Conservation (phyloP, 768 basidiomycete species). For the Floccularia luteovirens region DNA sequence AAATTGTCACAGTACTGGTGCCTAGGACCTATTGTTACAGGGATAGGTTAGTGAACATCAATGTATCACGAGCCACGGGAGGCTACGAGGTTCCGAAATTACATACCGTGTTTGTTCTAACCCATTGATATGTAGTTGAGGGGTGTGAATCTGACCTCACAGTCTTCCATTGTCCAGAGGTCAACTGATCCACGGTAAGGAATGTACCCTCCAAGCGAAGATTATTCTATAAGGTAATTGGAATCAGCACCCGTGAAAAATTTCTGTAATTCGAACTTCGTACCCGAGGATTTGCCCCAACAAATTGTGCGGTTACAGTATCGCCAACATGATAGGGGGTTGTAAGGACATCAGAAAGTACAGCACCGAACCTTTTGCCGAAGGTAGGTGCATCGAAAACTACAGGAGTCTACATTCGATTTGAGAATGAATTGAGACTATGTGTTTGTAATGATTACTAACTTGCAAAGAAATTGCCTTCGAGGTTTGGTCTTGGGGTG, state of each 20-base stretch:
- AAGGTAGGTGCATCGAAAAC: slow-evolving; percentile 51
- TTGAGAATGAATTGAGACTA: background rate
- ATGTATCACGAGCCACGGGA: slow-evolving; percentile 2
- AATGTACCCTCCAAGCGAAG: slow-evolving; percentile 68
- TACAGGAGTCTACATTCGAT: slow-evolving; percentile 41
- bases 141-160: slow-evolving; percentile 75
- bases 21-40: slow-evolving; percentile 50
- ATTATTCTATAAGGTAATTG: slow-evolving; percentile 48
- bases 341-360: slow-evolving; percentile 45
- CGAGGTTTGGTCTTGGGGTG: slow-evolving; percentile 56
- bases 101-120: slow-evolving; percentile 44
- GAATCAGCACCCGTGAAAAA: slow-evolving; percentile 1
- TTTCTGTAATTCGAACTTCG: slow-evolving; percentile 13
- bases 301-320: slow-evolving; percentile 55
- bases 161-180: slow-evolving; percentile 41
- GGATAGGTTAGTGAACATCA: no score
- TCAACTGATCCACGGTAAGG: slow-evolving; percentile 53
- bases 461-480: slow-evolving; percentile 67
- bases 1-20: slow-evolving; percentile 57
- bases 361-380: slow-evolving; percentile 54
- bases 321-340: slow-evolving; percentile 47
- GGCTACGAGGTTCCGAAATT: slow-evolving; percentile 4
- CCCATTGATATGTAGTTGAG: slow-evolving; percentile 65
- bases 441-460: slow-evolving; percentile 5
- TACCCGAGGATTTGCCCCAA: slow-evolving; percentile 75